Percentiles rank a stretch among this genome's conserved stretches.
Conservation (phyloP, 1,284 basidiomycete genomes). For the Apiotrichum gracile region DNA sequence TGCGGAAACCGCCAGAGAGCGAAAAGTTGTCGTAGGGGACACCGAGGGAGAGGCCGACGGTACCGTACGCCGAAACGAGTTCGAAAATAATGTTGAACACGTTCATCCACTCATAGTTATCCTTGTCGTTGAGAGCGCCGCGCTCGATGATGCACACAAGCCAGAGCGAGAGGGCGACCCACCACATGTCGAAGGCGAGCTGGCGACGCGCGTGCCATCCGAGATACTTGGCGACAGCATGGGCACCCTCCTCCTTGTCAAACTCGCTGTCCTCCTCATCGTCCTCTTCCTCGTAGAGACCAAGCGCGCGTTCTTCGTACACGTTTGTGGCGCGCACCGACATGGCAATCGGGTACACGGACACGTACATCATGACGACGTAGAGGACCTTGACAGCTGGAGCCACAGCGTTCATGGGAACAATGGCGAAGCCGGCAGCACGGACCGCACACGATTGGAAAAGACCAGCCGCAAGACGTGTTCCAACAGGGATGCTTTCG, state of each 20-base stretch:
- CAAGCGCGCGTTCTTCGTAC: slow-evolving; percentile 84
- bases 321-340: slow-evolving; percentile 97
- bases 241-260: slow-evolving; percentile 36
- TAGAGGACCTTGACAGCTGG: slow-evolving; percentile 82
- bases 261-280: slow-evolving; percentile 43
- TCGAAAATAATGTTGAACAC: slow-evolving; percentile 61
- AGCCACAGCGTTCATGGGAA: slow-evolving; percentile 64
- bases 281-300: slow-evolving; percentile 61
- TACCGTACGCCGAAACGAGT: slow-evolving; percentile 79
- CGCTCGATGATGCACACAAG: slow-evolving; percentile 82
- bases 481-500: slow-evolving; percentile 63
- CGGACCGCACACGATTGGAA: slow-evolving; percentile 72
- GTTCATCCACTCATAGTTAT: slow-evolving; percentile 62
- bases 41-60: slow-evolving; percentile 78
- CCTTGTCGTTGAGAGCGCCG: slow-evolving; percentile 54
- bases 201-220: slow-evolving; percentile 63
- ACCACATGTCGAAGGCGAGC: slow-evolving; percentile 91
- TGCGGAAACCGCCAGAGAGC: slow-evolving; percentile 32
- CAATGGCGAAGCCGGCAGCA: slow-evolving; percentile 77
- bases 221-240: slow-evolving; percentile 46
- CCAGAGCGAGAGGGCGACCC: slow-evolving; percentile 70
- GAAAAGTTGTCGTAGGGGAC: slow-evolving; percentile 54
- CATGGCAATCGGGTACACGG: slow-evolving; percentile 53
- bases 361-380: slow-evolving; percentile 69
- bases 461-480: slow-evolving; percentile 60